A percentile compares a stretch with the other conserved stretches of the same genome.
Evolutionary conservation across 805 yeast species (phyloP).

Genomic region (Ogataea corticis): DNA sequence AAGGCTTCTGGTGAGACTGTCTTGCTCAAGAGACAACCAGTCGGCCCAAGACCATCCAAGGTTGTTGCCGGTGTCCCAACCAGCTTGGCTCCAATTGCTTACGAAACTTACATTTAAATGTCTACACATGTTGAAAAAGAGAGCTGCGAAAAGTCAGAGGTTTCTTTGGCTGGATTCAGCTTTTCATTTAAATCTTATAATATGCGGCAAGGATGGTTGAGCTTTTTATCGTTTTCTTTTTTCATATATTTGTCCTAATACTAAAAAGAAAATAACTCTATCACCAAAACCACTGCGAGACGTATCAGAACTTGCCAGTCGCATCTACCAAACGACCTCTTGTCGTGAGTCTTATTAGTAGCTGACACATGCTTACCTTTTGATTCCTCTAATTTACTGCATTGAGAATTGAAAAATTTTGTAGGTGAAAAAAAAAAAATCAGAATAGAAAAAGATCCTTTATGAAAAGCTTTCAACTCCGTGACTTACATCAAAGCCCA

Average conservation of each 20-base stretch:
- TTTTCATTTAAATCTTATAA: slow-evolving; percentile 10
- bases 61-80: slow-evolving; percentile 87
- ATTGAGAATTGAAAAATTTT: slow-evolving; percentile 2
- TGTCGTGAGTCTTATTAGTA: no score
- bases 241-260: slow-evolving; percentile 9
- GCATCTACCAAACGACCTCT: no score
- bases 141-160: background rate
- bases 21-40: slow-evolving; percentile 97
- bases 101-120: slow-evolving; percentile 96
- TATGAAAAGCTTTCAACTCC: background rate
- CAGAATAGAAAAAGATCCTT: background rate
- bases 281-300: no score
- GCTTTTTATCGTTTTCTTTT: slow-evolving; percentile 10
- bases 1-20: slow-evolving; percentile 90
- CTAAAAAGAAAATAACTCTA: slow-evolving; percentile 11
- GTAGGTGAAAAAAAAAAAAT: background rate
- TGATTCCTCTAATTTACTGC: no score
- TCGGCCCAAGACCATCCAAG: slow-evolving; percentile 92
- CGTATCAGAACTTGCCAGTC: no score
- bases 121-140: slow-evolving; percentile 10
- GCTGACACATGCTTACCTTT: no score
- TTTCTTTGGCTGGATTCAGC: background rate
- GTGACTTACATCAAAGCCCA: background rate
- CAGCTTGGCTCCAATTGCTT: slow-evolving; percentile 98
- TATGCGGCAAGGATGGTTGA: slow-evolving; percentile 12